Evolutionary conservation across 2,329 filamentous ascomycete species (phyloP).

Genomic region (Fusarium coffeatum): DNA sequence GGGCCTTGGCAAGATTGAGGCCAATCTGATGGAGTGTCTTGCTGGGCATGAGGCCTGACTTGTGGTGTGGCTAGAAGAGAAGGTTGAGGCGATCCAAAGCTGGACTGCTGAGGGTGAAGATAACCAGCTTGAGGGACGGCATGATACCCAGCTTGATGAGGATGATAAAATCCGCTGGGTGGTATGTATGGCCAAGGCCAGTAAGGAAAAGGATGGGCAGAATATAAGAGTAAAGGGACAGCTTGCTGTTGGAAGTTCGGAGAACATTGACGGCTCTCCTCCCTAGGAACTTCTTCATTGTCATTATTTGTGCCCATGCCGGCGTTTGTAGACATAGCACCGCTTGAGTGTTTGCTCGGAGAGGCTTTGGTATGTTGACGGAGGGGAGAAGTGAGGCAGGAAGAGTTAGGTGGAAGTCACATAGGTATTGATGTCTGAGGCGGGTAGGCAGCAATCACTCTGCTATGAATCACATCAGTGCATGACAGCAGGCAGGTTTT

Average conservation of each 20-base stretch:
- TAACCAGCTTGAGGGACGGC: background rate
- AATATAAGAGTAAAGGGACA: background rate
- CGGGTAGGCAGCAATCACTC: background rate
- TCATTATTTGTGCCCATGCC: background rate
- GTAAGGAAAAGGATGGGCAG: background rate
- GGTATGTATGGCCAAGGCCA: background rate
- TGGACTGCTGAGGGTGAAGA: background rate
- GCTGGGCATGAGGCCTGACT: background rate
- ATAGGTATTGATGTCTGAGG: background rate
- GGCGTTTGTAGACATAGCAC: background rate
- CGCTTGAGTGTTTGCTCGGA: background rate
- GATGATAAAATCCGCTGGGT: background rate
- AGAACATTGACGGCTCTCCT: background rate
- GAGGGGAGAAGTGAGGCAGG: background rate
- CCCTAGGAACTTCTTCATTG: too few species aligned
- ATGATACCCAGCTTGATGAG: background rate
- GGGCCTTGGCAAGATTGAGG: fast-evolving
- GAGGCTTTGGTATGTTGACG: background rate
- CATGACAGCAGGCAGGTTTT: background rate
- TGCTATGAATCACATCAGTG: background rate
- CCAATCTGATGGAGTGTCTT: background rate
- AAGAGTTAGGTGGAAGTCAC: background rate
- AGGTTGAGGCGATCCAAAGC: background rate
- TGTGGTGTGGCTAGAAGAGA: background rate
- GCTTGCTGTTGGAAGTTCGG: background rate